Evolutionary conservation across 148 eudicot genomes (phyloP), one percentile per base, ranked within the genome.

Genomic region (Nepenthes mirabilis): DNA sequence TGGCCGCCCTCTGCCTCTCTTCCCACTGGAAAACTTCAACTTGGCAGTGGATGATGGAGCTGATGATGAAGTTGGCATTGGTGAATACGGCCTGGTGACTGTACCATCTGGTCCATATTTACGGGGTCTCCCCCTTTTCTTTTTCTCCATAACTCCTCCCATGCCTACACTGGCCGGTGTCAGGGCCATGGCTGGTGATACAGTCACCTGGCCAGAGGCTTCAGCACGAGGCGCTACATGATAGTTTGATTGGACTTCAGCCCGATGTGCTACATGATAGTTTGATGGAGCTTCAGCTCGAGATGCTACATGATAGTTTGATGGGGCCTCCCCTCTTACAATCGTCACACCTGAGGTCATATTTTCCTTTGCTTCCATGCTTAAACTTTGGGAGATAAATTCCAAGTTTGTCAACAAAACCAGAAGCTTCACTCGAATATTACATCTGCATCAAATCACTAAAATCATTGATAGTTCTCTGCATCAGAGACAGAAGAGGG

Each of bases 81-180:
- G 45, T 40, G 45, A 40, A 4, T 3, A 40, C 4, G 45, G 6
- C 45, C 8, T 40, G 45, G 45, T 3, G 8, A 40, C 45, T 40
- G 45, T 40, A 40, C 45, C 45, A 40, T 40, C 45, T 40, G 45
- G 45, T 40, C 45, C 77, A 65, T 85, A 85, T 66, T 79, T 85
- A 45, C 91, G 72, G 50, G 91, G 91, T 53, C 91, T 66, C 13
- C 87, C 87, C 59, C 81, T 73, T 75, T 82, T 85, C 79, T 85
- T 85, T 73, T 71, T 82, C 57, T 69, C 87, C 61, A 61, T 52
- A 8, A 62, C 37, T 14, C 72, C 79, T 0, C 67, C 3, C 72
- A 66, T 43, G 43, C 61, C 72, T 4, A 43, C 50, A 58, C 67
- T 50, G 34, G 48, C 47, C 12, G 75, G 51, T 34, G 70, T 52